A percentile compares a stretch with the other conserved stretches of the same genome.
Evolutionary conservation across 2,329 filamentous ascomycete species (phyloP).

Genomic region (Colletotrichum tropicale): DNA sequence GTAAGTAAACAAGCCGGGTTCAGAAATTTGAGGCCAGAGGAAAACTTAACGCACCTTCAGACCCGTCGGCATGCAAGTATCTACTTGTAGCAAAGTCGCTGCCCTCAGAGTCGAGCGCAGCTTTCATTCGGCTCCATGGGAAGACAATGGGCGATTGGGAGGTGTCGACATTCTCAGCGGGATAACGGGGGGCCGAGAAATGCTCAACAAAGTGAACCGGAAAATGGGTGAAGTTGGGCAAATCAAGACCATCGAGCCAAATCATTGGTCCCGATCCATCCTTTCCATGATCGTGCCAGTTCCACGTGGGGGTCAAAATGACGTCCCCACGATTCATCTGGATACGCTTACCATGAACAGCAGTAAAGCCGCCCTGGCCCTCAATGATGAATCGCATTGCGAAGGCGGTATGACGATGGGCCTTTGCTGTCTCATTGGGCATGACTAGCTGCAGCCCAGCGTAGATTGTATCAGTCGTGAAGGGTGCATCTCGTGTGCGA

Average conservation of each 20-base stretch:
- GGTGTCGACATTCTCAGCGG: constrained; percentile 40
- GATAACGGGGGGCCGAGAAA: constrained; percentile 47
- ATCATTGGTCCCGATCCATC: constrained; percentile 57
- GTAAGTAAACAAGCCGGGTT: not conserved
- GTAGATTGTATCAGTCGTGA: constrained; percentile 60
- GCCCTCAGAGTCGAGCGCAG: constrained; percentile 35
- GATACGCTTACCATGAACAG: constrained; percentile 54
- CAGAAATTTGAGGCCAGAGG: not conserved
- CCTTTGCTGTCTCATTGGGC: constrained; percentile 55
- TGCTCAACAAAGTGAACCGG: constrained; percentile 59
- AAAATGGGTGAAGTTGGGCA: constrained; percentile 53
- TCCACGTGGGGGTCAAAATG: constrained; percentile 59
- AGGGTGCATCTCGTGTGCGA: constrained; percentile 45
- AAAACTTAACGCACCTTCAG: constrained; percentile 28
- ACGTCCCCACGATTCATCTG: constrained; percentile 56
- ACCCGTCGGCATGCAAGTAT: constrained; percentile 36
- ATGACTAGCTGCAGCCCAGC: constrained; percentile 59
- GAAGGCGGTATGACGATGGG: constrained; percentile 58
- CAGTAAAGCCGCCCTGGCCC: constrained; percentile 57
- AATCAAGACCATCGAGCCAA: constrained; percentile 60
- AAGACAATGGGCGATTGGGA: constrained; percentile 48
- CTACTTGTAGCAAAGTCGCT: constrained; percentile 31
- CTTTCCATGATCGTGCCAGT: constrained; percentile 62
- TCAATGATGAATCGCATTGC: constrained; percentile 61
- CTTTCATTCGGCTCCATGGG: constrained; percentile 51